Conservation (phyloP, 257 asterid species). For the Ballota nigra region DNA sequence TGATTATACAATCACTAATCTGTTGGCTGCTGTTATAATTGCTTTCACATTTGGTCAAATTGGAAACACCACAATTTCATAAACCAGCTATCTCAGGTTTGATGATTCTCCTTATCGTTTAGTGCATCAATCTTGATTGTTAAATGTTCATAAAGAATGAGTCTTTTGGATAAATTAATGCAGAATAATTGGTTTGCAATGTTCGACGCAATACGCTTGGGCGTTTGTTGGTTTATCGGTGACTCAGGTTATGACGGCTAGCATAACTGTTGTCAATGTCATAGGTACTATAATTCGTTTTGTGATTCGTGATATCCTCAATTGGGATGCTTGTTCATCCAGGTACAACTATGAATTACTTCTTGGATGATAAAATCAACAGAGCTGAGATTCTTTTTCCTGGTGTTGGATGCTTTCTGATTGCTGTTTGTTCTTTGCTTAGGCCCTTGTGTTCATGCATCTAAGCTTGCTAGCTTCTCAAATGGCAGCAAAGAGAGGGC, state of each 20-base stretch:
- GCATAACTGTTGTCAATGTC: constrained; percentile 91
- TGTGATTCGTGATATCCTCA: neutral
- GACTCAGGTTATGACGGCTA: constrained; percentile 77
- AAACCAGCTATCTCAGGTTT: constrained; percentile 75
- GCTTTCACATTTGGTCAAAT: constrained; percentile 89
- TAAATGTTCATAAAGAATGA: neutral
- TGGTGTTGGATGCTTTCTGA: constrained; percentile 85
- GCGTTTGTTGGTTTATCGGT: constrained; percentile 92
- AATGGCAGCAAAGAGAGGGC: constrained; percentile 29
- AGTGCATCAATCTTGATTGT: neutral
- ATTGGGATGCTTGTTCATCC: constrained; percentile 13
- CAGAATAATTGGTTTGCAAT: constrained; percentile 94
- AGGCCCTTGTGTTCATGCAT: constrained; percentile 77
- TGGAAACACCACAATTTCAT: constrained; percentile 58
- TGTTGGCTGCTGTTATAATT: constrained; percentile 80
- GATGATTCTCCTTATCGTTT: neutral
- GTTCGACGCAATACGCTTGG: constrained; percentile 95
- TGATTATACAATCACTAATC: constrained; percentile 82
- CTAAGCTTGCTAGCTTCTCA: constrained; percentile 58
- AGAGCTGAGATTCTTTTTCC: constrained; percentile 91
- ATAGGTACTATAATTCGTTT: constrained; percentile 56
- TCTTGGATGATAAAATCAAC: constrained; percentile 82
- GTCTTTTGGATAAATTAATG: neutral
- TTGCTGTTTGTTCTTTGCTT: constrained; percentile 94
- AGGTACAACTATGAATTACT: constrained; percentile 92